Base-by-base conservation (phyloP, 2,329 filamentous ascomycete genomes). In the Dactylonectria estremocensis region DNA sequence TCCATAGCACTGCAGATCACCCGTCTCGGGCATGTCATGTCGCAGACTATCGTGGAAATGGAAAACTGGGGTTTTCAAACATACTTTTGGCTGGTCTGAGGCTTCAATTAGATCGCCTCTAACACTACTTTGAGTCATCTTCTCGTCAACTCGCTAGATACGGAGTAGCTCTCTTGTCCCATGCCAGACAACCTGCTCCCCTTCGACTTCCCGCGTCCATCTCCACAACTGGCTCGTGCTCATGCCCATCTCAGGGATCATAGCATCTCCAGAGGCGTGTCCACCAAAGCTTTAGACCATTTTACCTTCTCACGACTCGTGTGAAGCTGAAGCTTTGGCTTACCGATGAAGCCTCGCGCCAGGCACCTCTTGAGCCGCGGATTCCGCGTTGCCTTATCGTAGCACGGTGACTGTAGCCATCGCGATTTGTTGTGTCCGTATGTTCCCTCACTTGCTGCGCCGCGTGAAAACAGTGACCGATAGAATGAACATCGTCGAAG, bases 401-500 rank as follows among this genome's bases (percentile, higher is more conserved):
- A 63, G 43, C 14, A 18, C 28, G 37, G 45, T 52, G 43, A 56
- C 45, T 6, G 24, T 53, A 18, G 24, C 20, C 55, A 14, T 40
- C 33, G 22, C 22, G 33, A 18, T 14, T 55, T 13, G 54, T 62
- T 11, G 16, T 62, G 65, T 54, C 60, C 57, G 60, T 50, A 52
- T 48, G 49, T 57, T 53, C 53, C 24, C 35, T 56, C 48, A 43
- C 13, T 22, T 53, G 20, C 64, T 59, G 33, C 55, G 52, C 57
- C 52, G 37, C 31, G 40, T 52, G 43, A 50, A 37, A 31, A 22
- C 13, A 18, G 43, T 35, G 57, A 31, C 31, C 33, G 58, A 56
- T 48, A 33, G 45, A 57, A 28, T 49, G 35, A 59, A 43, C 65
- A 64, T 48, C 18, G 16, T 22, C 59, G 43, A 52, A 59, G 53